Evolutionary conservation across 768 basidiomycete genomes (phyloP).

Genomic region (Termitomyces sp.): DNA sequence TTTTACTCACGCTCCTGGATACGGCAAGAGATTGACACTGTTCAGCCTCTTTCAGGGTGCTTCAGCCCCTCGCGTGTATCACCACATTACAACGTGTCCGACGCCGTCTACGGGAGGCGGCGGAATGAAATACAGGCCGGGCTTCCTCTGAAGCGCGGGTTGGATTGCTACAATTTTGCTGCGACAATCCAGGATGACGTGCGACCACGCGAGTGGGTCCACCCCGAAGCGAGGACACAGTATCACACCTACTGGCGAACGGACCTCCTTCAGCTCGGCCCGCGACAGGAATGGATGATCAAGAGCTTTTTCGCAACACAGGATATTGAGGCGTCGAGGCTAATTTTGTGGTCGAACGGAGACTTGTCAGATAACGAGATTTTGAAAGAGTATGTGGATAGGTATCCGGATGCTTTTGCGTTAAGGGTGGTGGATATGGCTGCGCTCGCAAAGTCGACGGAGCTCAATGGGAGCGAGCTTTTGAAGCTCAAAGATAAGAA

Average conservation of each 20-base stretch:
- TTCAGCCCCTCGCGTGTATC: slow-evolving; percentile 61
- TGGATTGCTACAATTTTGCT: slow-evolving; percentile 93
- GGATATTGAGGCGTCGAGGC: slow-evolving; percentile 49
- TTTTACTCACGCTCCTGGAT: slow-evolving; percentile 80
- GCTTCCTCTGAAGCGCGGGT: slow-evolving; percentile 66
- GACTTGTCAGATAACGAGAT: slow-evolving; percentile 54
- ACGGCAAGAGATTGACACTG: slow-evolving; percentile 57
- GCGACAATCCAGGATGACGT: slow-evolving; percentile 56
- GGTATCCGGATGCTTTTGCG: slow-evolving; percentile 69
- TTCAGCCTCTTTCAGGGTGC: slow-evolving; percentile 67
- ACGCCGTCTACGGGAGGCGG: slow-evolving; percentile 59
- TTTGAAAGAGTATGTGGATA: slow-evolving; percentile 51
- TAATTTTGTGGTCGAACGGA: slow-evolving; percentile 93
- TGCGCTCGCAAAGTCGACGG: slow-evolving; percentile 68
- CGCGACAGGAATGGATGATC: slow-evolving; percentile 86
- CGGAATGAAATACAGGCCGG: slow-evolving; percentile 76
- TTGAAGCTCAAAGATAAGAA: slow-evolving; percentile 62
- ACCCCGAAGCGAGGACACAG: slow-evolving; percentile 46
- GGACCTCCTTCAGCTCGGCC: slow-evolving; percentile 77
- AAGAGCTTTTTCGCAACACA: slow-evolving; percentile 95
- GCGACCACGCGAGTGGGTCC: slow-evolving; percentile 16
- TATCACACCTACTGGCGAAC: slow-evolving; percentile 95
- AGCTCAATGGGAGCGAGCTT: slow-evolving; percentile 60
- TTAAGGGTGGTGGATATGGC: slow-evolving; percentile 66
- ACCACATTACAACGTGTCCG: slow-evolving; percentile 61